Base-by-base conservation (phyloP, 2,329 filamentous ascomycete species). In the Nigrograna mackinnonii region DNA sequence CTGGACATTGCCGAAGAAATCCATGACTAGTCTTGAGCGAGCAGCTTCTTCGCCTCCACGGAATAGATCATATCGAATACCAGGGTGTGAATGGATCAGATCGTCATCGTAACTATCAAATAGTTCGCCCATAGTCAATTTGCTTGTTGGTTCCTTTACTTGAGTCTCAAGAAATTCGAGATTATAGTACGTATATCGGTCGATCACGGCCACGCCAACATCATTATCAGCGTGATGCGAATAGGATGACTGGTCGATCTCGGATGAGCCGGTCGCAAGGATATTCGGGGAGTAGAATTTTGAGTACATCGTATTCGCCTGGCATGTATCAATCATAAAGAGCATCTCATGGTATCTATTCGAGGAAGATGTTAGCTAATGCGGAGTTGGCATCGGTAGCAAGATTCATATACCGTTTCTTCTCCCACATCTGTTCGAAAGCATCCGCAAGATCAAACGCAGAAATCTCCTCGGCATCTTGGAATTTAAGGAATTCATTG, bases 381-480 rank as follows among this genome's bases (percentile, higher is more conserved):
- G n/a, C n/a, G n/a, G n/a, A n/a, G n/a, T n/a, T n/a, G n/a, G n/a
- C n/a, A n/a, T n/a, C 21, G 9, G 17, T 18, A 21, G 19, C 13
- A 4, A 22, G 22, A n/a, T n/a, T n/a, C n/a, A 35, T 66, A n/a
- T 68, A 85, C 77, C 94, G 86, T 76, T 95, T 95, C 83, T 99
- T 99, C 79, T 99, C 94, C 89, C 91, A 96, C 94, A 99, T 99
- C 76, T 99, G 92, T 71, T 95, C 91, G 67, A 99, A 97, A 0
- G 94, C 94, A 69, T 99, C 90, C 4, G 95, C 94, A 43, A 99
- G 76, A 72, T 99, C 94, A 67, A 95, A 96, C 0, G 91, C 91
- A 42, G 90, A 91, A 54, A 99, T 97, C 72, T 99, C 94, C 69
- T 99, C 94, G 5, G 91, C 89, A 58, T 99, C 94, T 69, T 99